Evolutionary conservation across 306 rosid species (phyloP), one percentile per base, ranked within the genome.

Genomic region (Argentina anserina): DNA sequence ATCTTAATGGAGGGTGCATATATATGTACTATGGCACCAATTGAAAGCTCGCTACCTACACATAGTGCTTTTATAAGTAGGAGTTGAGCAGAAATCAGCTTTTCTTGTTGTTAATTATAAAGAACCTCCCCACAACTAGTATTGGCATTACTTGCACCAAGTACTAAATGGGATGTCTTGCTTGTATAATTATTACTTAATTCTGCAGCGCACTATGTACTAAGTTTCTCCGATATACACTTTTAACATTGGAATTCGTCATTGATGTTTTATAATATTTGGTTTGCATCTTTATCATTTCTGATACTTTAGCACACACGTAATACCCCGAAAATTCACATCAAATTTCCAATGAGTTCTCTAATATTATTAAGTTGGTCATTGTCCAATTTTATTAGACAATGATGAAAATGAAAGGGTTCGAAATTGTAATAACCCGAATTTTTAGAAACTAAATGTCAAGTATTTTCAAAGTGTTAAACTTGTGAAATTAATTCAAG

Each of bases 131-230:
- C 46, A n/a, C 23, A 63, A 8, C 17, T 61, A 33, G 42, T 61
- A 15, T 14, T 18, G 40, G 25, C 17, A 12, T 21, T 21, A 36
- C 4, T 31, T 25, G 26, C 13, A 39, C 49, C 50, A 23, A 70
- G 37, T 70, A 71, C 39, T 18, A 10, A 70, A 25, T 47, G 58
- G 55, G 69, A 45, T 72, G 36, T 66, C 78, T 66, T 58, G 56
- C 47, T 47, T 78, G 78, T 72, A 66, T 72, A 17, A 37, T 66
- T 66, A 31, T 18, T 21, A 33, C 63, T 28, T 5, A 40, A 37
- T 65, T 47, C 28, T 70, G 53, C 46, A 70, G 67, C 31, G 67
- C 31, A 46, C 25, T 63, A 3, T 26, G 26, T 60, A 2, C 62
- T 62, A 47, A 45, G 34, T 31, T 10, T 71, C 18, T n/a, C 39